Base-by-base conservation (phyloP, 306 rosid genomes). In the Carpinus viminea region DNA sequence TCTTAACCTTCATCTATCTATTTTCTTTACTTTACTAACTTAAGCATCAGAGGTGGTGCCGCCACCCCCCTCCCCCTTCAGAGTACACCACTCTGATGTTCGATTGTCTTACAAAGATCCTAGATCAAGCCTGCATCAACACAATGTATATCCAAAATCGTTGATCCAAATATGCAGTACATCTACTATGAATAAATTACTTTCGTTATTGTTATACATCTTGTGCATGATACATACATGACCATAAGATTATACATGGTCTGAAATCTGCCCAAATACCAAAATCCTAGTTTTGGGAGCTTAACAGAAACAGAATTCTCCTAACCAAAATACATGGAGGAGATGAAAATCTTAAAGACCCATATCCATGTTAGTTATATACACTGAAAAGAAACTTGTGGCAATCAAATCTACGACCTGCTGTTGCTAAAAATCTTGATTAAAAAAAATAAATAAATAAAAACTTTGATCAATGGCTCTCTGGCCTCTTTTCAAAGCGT, bases 401-500 rank as follows among this genome's bases (percentile, higher is more conserved):
- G 81, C 18, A 77, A 77, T 21, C 43, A 31, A 85, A 84, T 90
- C 69, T 83, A 82, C 12, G 88, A 85, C 8, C 86, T 61, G 60
- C 10, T 28, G 48, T 78, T 7, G 76, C 43, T 9, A 75, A 31
- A 69, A 55, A 79, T 64, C 70, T 50, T 59, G 75, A 82, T 57
- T 31, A 73, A 17, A 17, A 62, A 31, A 31, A 31, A 31, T 1
- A 31, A 31, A 31, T 1, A 31, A 31, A 31, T 1, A 31, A 31
- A 31, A 31, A 2, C 2, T 21, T 54, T 77, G 73, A 57, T 72
- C 53, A 80, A 60, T 50, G 72, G 9, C 24, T 78, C 76, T 66
- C 81, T 41, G 77, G 46, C 66, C 17, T 81, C 62, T 79, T 86
- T 73, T 88, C 91, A 24, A 87, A 71, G 36, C 92, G 89, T 74